phyloP scores from a whole-genome alignment of 352 stramenopile genomes.

The Phytophthora pistaciae region DNA sequence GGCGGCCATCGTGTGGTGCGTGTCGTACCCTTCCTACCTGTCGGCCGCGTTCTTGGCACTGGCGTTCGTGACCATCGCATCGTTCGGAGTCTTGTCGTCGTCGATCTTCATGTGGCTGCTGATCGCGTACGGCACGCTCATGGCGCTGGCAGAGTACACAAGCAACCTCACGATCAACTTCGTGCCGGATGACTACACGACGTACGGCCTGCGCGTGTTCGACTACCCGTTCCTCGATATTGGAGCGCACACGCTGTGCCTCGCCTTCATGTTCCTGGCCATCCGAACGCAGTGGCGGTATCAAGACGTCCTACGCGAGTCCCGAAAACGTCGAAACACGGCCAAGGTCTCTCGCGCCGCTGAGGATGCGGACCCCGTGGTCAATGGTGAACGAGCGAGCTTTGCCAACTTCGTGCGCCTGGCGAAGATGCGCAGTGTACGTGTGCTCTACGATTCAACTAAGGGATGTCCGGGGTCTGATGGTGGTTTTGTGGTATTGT shows the following conservation, averaged over 20 bases:
- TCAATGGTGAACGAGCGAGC: constrained; percentile 34
- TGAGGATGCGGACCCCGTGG: constrained; percentile 20
- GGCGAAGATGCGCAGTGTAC: constrained; percentile 61
- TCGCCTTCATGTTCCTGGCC: constrained; percentile 82
- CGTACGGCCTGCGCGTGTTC: constrained; percentile 73
- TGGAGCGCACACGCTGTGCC: constrained; percentile 75
- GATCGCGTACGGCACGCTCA: constrained; percentile 65
- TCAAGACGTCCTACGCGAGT: constrained; percentile 64
- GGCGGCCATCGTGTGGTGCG: constrained; percentile 77
- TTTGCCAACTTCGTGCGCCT: constrained; percentile 51
- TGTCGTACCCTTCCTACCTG: constrained; percentile 87
- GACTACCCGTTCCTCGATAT: constrained; percentile 83
- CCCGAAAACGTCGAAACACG: constrained; percentile 38
- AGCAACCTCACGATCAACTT: constrained; percentile 75
- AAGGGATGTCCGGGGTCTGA: neutral
- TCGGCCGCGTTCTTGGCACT: constrained; percentile 70
- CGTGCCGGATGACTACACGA: constrained; percentile 55
- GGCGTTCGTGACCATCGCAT: constrained; percentile 71
- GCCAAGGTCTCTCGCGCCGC: constrained; percentile 15
- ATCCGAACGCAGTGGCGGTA: constrained; percentile 85
- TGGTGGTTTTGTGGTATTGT: constrained; percentile 2
- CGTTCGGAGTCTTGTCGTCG: constrained; percentile 68
- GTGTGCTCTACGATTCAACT: constrained; percentile 4
- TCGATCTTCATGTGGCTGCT: constrained; percentile 67
- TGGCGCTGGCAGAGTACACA: constrained; percentile 70